Percentiles rank a stretch among this genome's conserved stretches.
phyloP scores from a whole-genome alignment of 1,284 basidiomycete species.

The Xanthoconium separans region DNA sequence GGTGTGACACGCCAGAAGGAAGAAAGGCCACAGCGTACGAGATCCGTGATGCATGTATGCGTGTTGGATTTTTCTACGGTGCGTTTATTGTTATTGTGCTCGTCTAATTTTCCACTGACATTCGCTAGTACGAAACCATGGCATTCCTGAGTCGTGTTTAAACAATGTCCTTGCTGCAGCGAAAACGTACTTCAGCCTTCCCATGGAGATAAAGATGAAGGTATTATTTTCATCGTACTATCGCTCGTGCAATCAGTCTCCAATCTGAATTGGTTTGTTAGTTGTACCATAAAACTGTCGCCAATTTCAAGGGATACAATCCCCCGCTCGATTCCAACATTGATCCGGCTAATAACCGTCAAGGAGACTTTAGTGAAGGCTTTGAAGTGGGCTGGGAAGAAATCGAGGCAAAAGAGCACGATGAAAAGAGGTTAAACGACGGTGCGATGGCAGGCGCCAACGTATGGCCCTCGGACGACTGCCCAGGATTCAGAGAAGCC shows the following conservation, averaged over 20 bases:
- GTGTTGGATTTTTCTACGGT: slow-evolving; percentile 36
- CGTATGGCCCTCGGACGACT: slow-evolving; percentile 36
- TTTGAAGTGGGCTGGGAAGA: slow-evolving; percentile 80
- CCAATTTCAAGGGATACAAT: slow-evolving; percentile 81
- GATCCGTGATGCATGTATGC: slow-evolving; percentile 32
- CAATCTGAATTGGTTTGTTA: not conserved
- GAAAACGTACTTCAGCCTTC: slow-evolving; percentile 65
- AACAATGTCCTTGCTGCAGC: slow-evolving; percentile 50
- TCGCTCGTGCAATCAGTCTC: not conserved
- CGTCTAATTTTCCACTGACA: not conserved
- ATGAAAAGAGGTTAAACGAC: slow-evolving; percentile 36
- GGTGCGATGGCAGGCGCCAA: slow-evolving; percentile 63
- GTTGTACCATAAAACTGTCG: slow-evolving; percentile 70
- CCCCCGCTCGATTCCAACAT: slow-evolving; percentile 65
- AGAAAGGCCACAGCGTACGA: slow-evolving; percentile 20
- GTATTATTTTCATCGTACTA: slow-evolving; percentile 34
- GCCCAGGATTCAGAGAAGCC: slow-evolving; percentile 20
- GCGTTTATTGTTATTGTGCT: not conserved
- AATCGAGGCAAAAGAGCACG: slow-evolving; percentile 35
- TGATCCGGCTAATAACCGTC: slow-evolving; percentile 52
- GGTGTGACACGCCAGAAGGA: slow-evolving; percentile 20
- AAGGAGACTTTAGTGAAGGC: slow-evolving; percentile 84
- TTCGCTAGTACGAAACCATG: slow-evolving; percentile 67
- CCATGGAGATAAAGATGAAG: slow-evolving; percentile 59
- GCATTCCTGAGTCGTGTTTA: slow-evolving; percentile 59